Evolutionary conservation across 345 rosid genomes (phyloP).

Genomic region (Lepidium didymum): DNA sequence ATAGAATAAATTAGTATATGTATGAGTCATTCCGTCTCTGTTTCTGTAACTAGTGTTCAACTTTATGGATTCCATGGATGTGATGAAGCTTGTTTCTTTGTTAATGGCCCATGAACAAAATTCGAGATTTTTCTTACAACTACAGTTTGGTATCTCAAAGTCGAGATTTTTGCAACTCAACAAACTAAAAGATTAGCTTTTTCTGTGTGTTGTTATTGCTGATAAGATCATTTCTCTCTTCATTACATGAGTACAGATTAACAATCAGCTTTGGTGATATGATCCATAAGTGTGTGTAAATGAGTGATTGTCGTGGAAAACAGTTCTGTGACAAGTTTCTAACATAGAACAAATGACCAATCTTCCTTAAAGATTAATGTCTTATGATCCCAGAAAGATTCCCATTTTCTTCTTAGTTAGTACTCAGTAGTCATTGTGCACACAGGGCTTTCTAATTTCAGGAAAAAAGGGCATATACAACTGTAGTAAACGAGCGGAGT

Average conservation of each 20-base stretch:
- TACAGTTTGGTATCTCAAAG: not conserved
- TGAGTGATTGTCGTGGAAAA: not conserved
- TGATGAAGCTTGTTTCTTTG: too few relatives aligned
- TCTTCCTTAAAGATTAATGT: not conserved
- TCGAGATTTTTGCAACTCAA: too few relatives aligned
- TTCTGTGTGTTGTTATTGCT: not conserved
- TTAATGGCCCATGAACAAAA: not conserved
- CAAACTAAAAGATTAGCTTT: too few relatives aligned
- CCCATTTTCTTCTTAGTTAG: not conserved
- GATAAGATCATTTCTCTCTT: not conserved
- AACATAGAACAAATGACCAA: not conserved
- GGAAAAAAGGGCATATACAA: not conserved
- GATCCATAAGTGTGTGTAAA: not conserved
- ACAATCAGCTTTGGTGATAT: not conserved
- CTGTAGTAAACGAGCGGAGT: not conserved
- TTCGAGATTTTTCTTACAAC: not conserved
- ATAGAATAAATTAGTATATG: not conserved
- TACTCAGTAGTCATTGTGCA: not conserved
- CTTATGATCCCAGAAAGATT: not conserved
- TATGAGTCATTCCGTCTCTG: not conserved
- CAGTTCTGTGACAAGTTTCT: not conserved
- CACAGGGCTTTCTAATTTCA: constrained; percentile 7
- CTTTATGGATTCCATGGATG: not conserved
- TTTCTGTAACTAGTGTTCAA: not conserved
- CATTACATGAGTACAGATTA: not conserved